These are phyloP conservation scores for Blastocystis sp. DNA, from an alignment of 352 stramenopile species.

Conservation along the genomic window DNA sequence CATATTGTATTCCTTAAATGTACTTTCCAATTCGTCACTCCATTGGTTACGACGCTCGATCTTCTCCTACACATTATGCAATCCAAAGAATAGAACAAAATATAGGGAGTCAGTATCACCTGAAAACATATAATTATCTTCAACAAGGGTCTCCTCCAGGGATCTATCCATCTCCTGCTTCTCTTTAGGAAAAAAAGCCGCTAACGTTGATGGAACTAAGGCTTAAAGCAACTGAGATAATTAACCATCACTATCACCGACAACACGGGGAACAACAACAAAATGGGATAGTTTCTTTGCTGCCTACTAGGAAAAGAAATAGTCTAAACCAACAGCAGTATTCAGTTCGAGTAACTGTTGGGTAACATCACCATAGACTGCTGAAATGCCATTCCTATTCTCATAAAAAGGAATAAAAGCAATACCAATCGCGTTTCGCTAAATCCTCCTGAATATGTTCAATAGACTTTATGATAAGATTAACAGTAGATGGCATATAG, in stretches of 20 bases:
- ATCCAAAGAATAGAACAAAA: not conserved
- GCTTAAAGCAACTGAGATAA: not conserved
- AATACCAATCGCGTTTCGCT: not conserved
- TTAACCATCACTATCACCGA: not conserved
- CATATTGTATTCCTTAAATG: not conserved
- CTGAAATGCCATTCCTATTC: not conserved
- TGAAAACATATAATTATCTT: not conserved
- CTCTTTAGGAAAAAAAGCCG: conserved; percentile 47
- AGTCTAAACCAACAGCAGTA: not conserved
- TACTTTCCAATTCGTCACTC: not conserved
- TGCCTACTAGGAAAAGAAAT: not conserved
- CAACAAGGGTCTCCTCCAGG: not conserved
- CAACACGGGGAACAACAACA: not conserved
- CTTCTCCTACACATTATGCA: not conserved
- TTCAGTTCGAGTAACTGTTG: conserved; percentile 19
- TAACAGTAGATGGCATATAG: conserved; percentile 26
- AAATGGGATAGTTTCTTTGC: not conserved
- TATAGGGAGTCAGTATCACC: not conserved
- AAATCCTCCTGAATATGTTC: not conserved
- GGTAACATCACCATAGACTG: not conserved
- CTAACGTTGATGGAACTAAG: conserved; percentile 1
- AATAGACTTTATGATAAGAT: conserved; percentile 27
- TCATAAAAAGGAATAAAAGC: not conserved
- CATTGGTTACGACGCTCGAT: conserved; percentile 26
- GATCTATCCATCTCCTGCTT: conserved; percentile 9